Evolutionary conservation across 2,329 filamentous ascomycete genomes (phyloP).

Genomic region (Colletotrichum orchidophilum): DNA sequence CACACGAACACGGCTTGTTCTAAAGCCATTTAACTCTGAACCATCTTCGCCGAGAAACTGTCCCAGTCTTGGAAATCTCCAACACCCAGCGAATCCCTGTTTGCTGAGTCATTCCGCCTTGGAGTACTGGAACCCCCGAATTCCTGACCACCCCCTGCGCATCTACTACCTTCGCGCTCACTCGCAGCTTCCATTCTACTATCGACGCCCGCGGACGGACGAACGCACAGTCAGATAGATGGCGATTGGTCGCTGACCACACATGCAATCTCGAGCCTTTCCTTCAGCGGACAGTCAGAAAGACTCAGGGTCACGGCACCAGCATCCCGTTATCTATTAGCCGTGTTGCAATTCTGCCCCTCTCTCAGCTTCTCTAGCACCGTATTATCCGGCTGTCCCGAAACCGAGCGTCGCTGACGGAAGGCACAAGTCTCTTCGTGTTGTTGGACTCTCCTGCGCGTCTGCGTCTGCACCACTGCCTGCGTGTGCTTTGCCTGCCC

Average conservation of each 20-base stretch:
- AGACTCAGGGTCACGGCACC: background rate
- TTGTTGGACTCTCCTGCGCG: background rate
- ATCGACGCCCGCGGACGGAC: conserved; percentile 15
- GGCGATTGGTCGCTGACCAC: conserved; percentile 18
- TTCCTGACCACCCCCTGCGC: conserved; percentile 5
- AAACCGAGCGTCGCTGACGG: conserved; percentile 22
- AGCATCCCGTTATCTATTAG: conserved; percentile 18
- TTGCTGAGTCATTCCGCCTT: conserved; percentile 25
- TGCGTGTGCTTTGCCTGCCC: conserved; percentile 20
- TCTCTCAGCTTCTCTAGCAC: background rate
- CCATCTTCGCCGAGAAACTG: background rate
- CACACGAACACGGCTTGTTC: background rate
- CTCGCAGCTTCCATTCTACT: background rate
- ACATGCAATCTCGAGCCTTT: conserved; percentile 22
- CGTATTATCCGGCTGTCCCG: conserved; percentile 23
- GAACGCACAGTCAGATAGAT: conserved; percentile 14
- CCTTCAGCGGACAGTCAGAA: background rate
- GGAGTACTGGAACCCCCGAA: conserved; percentile 3
- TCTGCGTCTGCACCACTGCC: background rate
- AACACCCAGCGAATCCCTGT: background rate
- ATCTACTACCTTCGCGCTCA: conserved; percentile 3
- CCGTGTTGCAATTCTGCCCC: conserved; percentile 17
- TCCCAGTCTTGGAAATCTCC: background rate
- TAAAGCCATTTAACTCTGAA: background rate
- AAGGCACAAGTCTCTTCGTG: background rate